Percentiles rank a stretch among this genome's conserved stretches.
Conservation (phyloP, 2,329 filamentous ascomycete species). For the Basipetospora chlamydospora region DNA sequence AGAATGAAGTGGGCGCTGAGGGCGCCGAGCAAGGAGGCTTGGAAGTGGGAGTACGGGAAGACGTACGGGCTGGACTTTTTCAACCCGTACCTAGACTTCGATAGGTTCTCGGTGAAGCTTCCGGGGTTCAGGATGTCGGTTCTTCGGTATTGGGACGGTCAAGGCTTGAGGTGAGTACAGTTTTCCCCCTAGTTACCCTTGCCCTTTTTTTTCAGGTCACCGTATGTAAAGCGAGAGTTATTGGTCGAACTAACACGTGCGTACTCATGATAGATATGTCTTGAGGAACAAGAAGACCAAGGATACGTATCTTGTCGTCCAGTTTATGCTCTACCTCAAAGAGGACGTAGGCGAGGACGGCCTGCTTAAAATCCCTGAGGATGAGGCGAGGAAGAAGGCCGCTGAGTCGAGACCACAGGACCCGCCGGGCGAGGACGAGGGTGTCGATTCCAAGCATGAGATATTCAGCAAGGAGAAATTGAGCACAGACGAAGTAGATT, state of each 20-base stretch:
- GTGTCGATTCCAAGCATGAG: constrained; percentile 18
- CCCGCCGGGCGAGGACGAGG: constrained; percentile 10
- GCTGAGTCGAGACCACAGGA: constrained; percentile 7
- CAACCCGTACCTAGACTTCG: constrained; percentile 83
- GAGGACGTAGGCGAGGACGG: constrained; percentile 49
- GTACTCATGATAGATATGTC: constrained; percentile 49
- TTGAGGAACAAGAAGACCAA: constrained; percentile 66
- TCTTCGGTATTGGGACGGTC: constrained; percentile 68
- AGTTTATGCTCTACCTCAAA: constrained; percentile 63
- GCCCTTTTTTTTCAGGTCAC: background rate
- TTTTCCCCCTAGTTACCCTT: background rate
- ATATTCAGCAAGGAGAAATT: constrained; percentile 22
- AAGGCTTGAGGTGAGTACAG: constrained; percentile 55
- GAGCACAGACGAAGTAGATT: constrained; percentile 30
- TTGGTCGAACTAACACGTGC: too few relatives aligned
- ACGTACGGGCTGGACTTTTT: constrained; percentile 56
- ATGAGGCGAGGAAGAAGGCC: constrained; percentile 11
- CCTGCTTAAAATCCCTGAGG: constrained; percentile 17
- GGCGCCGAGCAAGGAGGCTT: constrained; percentile 31
- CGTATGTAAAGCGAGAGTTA: too few relatives aligned
- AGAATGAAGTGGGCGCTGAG: constrained; percentile 46
- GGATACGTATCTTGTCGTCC: constrained; percentile 64
- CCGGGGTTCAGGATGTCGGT: constrained; percentile 62
- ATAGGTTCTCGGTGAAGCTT: constrained; percentile 53
- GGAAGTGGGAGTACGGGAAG: constrained; percentile 38